Evolutionary conservation across 768 basidiomycete species (phyloP).

Genomic region (Amanita rubescens): DNA sequence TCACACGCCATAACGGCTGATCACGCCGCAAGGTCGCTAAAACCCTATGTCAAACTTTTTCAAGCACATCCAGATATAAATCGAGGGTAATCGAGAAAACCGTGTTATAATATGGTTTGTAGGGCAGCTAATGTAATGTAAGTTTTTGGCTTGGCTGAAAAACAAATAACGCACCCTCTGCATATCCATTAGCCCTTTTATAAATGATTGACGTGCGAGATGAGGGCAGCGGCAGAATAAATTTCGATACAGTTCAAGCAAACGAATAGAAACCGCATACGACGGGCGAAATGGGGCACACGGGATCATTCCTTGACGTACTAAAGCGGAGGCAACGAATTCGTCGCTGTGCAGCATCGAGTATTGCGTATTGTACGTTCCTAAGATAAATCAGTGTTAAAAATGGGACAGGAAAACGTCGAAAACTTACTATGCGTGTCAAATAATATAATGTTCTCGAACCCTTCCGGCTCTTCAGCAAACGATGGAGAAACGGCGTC

Average conservation of each 20-base stretch:
- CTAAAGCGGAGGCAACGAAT: slow-evolving; percentile 10
- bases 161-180: slow-evolving; percentile 16
- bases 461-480: too few relatives aligned
- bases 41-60: slow-evolving; percentile 11
- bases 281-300: slow-evolving; percentile 15
- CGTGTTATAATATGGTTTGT: neutral
- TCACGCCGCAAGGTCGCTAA: slow-evolving; percentile 16
- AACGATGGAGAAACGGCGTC: too few relatives aligned
- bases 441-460: neutral
- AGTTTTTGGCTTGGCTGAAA: too few relatives aligned
- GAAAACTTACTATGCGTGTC: slow-evolving; percentile 7
- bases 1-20: slow-evolving; percentile 16
- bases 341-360: neutral
- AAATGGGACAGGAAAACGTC: neutral
- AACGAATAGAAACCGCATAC: slow-evolving; percentile 13
- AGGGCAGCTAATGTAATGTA: too few relatives aligned
- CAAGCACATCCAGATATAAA: slow-evolving; percentile 16
- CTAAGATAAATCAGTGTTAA: neutral
- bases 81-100: slow-evolving; percentile 14
- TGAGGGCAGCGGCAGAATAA: slow-evolving; percentile 18
- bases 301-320: slow-evolving; percentile 20
- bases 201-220: slow-evolving; percentile 20
- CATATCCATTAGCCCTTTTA: slow-evolving; percentile 22
- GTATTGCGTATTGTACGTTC: neutral
- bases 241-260: slow-evolving; percentile 17